These are phyloP conservation scores for Blyttiomyces sp. DNA, from an alignment of 371 early-diverging fungal species.

Conservation along the genomic window DNA sequence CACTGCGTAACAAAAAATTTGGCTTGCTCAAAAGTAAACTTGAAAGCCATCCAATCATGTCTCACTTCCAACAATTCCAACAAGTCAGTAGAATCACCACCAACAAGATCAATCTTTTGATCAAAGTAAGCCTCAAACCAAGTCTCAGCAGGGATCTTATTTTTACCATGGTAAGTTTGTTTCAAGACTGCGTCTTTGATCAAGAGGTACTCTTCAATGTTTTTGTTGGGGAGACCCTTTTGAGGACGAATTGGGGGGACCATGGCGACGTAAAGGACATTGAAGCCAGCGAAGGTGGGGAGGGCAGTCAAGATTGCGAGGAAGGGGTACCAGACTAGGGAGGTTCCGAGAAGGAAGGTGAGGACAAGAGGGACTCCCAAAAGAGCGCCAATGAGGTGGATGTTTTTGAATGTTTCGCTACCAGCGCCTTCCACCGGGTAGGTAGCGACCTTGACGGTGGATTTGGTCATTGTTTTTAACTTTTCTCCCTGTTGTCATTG, in stretches of 20 bases:
- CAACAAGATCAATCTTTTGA: conserved; percentile 87
- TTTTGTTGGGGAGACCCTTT: conserved; percentile 74
- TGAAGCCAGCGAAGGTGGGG: conserved; percentile 65
- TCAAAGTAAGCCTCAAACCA: conserved; percentile 96
- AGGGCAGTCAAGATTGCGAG: conserved; percentile 59
- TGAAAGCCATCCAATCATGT: conserved; percentile 92
- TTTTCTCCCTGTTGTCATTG: too few species aligned
- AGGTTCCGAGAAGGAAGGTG: conserved; percentile 52
- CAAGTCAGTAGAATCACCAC: conserved; percentile 54
- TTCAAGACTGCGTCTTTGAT: conserved; percentile 78
- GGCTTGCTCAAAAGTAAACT: conserved; percentile 76
- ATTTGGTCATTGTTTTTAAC: conserved; percentile 16
- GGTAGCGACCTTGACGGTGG: conserved; percentile 30
- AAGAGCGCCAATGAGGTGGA: conserved; percentile 25
- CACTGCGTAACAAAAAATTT: conserved; percentile 91
- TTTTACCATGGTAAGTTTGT: conserved; percentile 68
- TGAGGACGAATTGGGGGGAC: conserved; percentile 64
- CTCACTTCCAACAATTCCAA: conserved; percentile 85
- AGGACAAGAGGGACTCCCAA: conserved; percentile 60
- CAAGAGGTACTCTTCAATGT: conserved; percentile 80
- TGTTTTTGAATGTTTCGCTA: conserved; percentile 36
- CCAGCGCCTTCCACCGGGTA: conserved; percentile 43
- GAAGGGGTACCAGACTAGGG: conserved; percentile 59
- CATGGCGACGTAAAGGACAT: conserved; percentile 56
- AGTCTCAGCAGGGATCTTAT: conserved; percentile 93